Conservation (phyloP, 2,329 filamentous ascomycete genomes). For the Leptographium lundbergii region DNA sequence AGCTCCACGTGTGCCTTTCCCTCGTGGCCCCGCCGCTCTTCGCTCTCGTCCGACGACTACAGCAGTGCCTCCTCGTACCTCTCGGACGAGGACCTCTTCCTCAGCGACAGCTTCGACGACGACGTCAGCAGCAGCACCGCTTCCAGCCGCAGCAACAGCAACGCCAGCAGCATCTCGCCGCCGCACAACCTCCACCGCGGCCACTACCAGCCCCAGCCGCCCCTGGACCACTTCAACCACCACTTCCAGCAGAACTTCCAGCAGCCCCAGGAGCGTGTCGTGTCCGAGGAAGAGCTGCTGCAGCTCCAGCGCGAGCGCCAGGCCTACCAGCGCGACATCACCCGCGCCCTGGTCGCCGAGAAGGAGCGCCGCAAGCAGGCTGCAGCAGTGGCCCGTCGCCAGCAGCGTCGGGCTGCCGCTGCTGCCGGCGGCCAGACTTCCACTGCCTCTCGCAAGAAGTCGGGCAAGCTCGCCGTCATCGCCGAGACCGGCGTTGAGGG, state of each 20-base stretch:
- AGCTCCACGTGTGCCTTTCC: conserved; percentile 38
- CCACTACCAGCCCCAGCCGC: conserved; percentile 9
- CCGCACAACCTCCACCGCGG: conserved; percentile 11
- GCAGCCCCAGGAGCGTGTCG: conserved; percentile 16
- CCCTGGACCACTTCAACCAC: conserved; percentile 8
- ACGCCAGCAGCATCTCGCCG: conserved; percentile 30
- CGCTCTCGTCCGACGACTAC: conserved; percentile 30
- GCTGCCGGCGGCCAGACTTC: neutral
- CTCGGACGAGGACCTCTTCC: conserved; percentile 52
- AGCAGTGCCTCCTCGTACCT: conserved; percentile 42
- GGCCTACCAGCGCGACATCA: conserved; percentile 37
- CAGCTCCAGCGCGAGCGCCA: conserved; percentile 37
- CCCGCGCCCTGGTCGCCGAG: conserved; percentile 37
- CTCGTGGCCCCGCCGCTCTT: conserved; percentile 44
- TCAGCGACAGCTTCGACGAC: conserved; percentile 33
- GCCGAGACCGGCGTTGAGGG: conserved; percentile 24
- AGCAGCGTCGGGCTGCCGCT: conserved; percentile 9
- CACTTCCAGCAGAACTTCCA: conserved; percentile 9
- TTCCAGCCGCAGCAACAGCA: conserved; percentile 27
- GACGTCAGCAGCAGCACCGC: conserved; percentile 32
- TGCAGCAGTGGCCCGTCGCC: conserved; percentile 21
- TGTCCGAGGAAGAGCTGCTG: conserved; percentile 35
- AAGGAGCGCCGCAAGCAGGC: conserved; percentile 39
- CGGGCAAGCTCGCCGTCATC: conserved; percentile 42
- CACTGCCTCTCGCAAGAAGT: conserved; percentile 26